phyloP scores from a whole-genome alignment of 805 yeast genomes.

The Saturnispora kantuleensis region DNA sequence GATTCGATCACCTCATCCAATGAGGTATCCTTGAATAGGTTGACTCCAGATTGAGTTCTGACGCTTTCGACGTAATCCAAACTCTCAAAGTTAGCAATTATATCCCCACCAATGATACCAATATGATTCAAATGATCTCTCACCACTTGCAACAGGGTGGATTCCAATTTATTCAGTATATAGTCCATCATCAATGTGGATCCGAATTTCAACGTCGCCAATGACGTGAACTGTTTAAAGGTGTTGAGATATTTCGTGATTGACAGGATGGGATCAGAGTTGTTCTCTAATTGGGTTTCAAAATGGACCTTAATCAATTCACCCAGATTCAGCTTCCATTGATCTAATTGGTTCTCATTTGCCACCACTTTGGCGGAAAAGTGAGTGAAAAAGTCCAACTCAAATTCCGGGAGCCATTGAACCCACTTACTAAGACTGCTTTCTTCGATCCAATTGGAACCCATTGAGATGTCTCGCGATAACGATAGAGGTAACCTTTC shows the following conservation, averaged over 20 bases:
- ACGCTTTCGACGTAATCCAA: constrained; percentile 9
- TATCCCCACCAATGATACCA: constrained; percentile 15
- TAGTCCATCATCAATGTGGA: constrained; percentile 10
- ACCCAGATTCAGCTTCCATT: background rate
- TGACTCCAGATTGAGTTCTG: constrained; percentile 16
- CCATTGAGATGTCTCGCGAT: constrained; percentile 6
- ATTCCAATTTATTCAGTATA: constrained; percentile 15
- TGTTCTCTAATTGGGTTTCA: background rate
- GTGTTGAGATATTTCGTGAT: constrained; percentile 12
- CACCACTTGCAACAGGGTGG: constrained; percentile 5
- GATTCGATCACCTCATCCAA: constrained; percentile 10
- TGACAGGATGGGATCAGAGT: background rate
- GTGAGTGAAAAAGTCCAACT: background rate
- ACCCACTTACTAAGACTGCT: constrained; percentile 21
- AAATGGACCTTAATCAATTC: background rate
- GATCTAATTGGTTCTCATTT: background rate
- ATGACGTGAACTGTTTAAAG: constrained; percentile 25
- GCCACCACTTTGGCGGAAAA: background rate
- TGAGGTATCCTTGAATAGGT: constrained; percentile 14
- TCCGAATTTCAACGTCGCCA: constrained; percentile 15
- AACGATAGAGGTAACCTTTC: constrained; percentile 17
- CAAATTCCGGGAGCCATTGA: constrained; percentile 18
- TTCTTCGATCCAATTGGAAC: constrained; percentile 22
- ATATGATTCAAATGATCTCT: constrained; percentile 13
- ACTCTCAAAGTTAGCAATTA: constrained; percentile 13